Base-by-base conservation (phyloP, 2,329 filamentous ascomycete genomes). In the Blastomyces emzantsi region DNA sequence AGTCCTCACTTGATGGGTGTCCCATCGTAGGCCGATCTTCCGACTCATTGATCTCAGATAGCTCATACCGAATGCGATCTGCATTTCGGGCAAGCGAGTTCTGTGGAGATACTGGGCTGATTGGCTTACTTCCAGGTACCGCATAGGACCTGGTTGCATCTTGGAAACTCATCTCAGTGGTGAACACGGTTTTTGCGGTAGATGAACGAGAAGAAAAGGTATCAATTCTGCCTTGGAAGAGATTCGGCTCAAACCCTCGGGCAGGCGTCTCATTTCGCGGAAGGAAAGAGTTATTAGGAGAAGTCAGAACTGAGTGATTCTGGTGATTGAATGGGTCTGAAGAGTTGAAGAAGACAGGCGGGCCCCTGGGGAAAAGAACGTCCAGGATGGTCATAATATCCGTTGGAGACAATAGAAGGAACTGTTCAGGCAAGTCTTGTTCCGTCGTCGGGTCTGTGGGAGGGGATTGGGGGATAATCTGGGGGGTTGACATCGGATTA, bases 331-430 rank as follows among this genome's bases (percentile, higher is more conserved):
- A 66, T 22, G 71, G 64, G 39, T 72, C 69, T 15, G 62, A 47
- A 0, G 69, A 62, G 41, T 70, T 70, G 41, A 63, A 64, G 33
- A 58, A 25, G 8, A 60, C n/a, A 13, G 58, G 56, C 7, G 64
- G 13, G 13, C 25, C 57, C 62, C 45, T 67, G 4, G 92, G 92
- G 71, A 92, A 96, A 17, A 97, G 83, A 13, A 89, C 88, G 73
- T 94, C 90, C 66, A 95, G 84, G 69, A 96, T 78, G 2, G 90
- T 92, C 45, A 89, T 80, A 67, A 96, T 79, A 73, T 97, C 92
- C 51, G 89, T 84, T 45, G 90, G 86, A 71, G 89, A 90, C 67
- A 96, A 77, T 49, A 62, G 63, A 19, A 67, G 55, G 36, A 64
- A 62, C 47, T 39, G 62, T 51, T 62, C 61, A 59, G 87, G 90